Conservation (phyloP, 2,329 filamentous ascomycete genomes). For the Stemphylium vesicarium region DNA sequence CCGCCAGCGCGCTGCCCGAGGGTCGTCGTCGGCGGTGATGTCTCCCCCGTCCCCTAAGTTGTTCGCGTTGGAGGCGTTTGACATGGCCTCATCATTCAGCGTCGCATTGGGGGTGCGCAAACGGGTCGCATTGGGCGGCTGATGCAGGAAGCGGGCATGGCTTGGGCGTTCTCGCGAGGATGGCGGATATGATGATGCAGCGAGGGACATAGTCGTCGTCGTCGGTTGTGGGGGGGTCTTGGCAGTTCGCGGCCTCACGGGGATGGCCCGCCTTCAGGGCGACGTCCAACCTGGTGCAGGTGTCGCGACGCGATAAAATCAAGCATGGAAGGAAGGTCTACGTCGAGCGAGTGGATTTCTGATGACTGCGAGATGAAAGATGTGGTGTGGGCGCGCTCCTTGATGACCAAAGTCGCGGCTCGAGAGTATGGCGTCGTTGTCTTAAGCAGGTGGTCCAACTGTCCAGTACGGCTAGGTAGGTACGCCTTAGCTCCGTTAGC, state of each 20-base stretch:
- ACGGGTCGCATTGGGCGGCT: slow-evolving; percentile 44
- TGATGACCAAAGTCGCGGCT: slow-evolving; percentile 45
- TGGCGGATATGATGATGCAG: slow-evolving; percentile 47
- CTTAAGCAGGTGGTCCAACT: slow-evolving; percentile 16
- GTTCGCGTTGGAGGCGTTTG: slow-evolving; percentile 47
- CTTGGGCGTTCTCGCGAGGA: slow-evolving; percentile 51
- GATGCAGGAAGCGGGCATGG: slow-evolving; percentile 50
- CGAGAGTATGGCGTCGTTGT: slow-evolving; percentile 16
- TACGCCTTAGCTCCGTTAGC: slow-evolving; percentile 16
- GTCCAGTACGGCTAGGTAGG: slow-evolving; percentile 16
- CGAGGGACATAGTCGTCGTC: slow-evolving; percentile 46
- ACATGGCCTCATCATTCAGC: slow-evolving; percentile 54
- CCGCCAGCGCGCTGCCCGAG: slow-evolving; percentile 66
- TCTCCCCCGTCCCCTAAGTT: slow-evolving; percentile 49
- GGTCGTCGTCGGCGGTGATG: slow-evolving; percentile 54
- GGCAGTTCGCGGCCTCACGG: slow-evolving; percentile 46
- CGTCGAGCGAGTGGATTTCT: slow-evolving; percentile 33
- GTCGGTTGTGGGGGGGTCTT: slow-evolving; percentile 42
- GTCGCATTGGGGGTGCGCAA: slow-evolving; percentile 51
- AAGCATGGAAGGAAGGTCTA: slow-evolving; percentile 48
- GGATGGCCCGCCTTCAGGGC: slow-evolving; percentile 46
- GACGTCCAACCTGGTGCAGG: slow-evolving; percentile 51
- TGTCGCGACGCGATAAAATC: slow-evolving; percentile 47
- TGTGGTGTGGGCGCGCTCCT: slow-evolving; percentile 35
- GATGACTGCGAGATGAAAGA: slow-evolving; percentile 46